Conservation (phyloP, 2,329 filamentous ascomycete species). For the Alternaria viburni region DNA sequence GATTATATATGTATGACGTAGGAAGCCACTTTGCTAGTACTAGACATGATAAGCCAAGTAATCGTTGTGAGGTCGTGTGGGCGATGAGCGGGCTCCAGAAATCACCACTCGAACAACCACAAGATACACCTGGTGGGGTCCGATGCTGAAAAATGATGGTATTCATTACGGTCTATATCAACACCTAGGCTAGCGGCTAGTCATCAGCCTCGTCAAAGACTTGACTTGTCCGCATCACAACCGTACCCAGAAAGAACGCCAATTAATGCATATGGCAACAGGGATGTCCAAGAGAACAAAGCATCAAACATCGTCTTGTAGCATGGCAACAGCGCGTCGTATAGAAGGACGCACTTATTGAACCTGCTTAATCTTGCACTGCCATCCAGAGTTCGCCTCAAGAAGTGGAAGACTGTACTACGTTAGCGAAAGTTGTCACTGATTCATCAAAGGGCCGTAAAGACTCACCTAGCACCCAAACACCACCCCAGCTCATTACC, state of each 20-base stretch:
- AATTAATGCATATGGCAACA: background rate
- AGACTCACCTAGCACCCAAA: conserved; percentile 84
- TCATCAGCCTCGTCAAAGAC: background rate
- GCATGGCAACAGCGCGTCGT: fast-evolving
- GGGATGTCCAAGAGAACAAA: background rate
- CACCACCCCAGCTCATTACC: conserved; percentile 97
- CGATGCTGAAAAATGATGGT: too few species aligned
- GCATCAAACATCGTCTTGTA: too few species aligned
- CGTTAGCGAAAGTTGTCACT: conserved; percentile 45
- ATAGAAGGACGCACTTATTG: conserved; percentile 11
- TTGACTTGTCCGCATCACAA: background rate
- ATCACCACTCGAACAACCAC: too few species aligned
- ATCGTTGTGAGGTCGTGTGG: too few species aligned
- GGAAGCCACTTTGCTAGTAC: too few species aligned
- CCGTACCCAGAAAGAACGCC: background rate
- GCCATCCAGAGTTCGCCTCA: conserved; percentile 82
- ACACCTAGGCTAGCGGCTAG: background rate
- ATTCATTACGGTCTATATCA: background rate
- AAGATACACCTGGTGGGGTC: too few species aligned
- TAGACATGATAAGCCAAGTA: too few species aligned
- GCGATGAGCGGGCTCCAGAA: too few species aligned
- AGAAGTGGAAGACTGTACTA: conserved; percentile 77
- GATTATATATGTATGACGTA: too few species aligned
- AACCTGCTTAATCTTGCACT: conserved; percentile 82
- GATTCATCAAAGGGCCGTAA: background rate